phyloP scores from a whole-genome alignment of 1,284 basidiomycete genomes.

The Cryptococcus sp. region DNA sequence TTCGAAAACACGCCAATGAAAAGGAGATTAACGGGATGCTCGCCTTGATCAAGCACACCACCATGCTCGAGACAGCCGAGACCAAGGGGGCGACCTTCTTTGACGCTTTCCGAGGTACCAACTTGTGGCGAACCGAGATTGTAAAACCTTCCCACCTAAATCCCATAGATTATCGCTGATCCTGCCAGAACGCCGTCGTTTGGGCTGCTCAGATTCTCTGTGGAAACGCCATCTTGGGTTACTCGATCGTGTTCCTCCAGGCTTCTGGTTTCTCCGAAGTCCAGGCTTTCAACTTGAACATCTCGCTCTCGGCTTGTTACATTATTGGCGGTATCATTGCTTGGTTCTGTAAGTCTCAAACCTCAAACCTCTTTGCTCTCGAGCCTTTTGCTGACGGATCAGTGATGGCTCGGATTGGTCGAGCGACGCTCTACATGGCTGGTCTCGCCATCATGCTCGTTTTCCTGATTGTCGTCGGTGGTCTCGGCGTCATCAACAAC shows the following conservation, averaged over 20 bases:
- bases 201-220: slow-evolving; percentile 29
- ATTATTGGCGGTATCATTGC: slow-evolving; percentile 44
- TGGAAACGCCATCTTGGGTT: slow-evolving; percentile 23
- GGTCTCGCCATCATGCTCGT: slow-evolving; percentile 45
- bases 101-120: slow-evolving; percentile 29
- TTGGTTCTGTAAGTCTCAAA: slow-evolving; percentile 36
- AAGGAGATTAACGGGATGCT: slow-evolving; percentile 20
- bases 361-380: too few species aligned
- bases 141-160: slow-evolving; percentile 6
- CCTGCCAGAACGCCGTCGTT: slow-evolving; percentile 18
- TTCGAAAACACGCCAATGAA: slow-evolving; percentile 13
- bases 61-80: slow-evolving; percentile 26
- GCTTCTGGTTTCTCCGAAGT: slow-evolving; percentile 42
- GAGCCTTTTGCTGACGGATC: neutral
- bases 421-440: slow-evolving; percentile 48
- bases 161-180: neutral
- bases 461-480: slow-evolving; percentile 45
- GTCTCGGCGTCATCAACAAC: slow-evolving; percentile 33
- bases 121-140: slow-evolving; percentile 28
- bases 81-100: slow-evolving; percentile 20
- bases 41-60: slow-evolving; percentile 35
- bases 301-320: slow-evolving; percentile 41
- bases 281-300: slow-evolving; percentile 44
- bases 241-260: slow-evolving; percentile 37
- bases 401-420: slow-evolving; percentile 40